Evolutionary conservation across 495 filamentous ascomycete genomes (phyloP).

Genomic region (Penicillium flavigenum): DNA sequence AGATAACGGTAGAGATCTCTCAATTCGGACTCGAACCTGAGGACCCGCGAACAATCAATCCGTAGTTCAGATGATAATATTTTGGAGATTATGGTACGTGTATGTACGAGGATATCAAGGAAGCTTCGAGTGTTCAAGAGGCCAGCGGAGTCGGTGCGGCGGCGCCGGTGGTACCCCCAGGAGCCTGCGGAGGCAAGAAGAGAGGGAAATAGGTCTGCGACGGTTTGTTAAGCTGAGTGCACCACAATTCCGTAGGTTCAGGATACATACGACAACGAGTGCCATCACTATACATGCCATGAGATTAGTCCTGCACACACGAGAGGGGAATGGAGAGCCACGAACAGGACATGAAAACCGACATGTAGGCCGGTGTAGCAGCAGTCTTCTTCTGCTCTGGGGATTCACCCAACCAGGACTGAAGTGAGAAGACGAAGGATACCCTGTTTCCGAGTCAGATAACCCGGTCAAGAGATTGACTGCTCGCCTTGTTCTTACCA

Average conservation of each 20-base stretch:
- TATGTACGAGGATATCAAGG: constrained; percentile 14
- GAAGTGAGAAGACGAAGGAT: constrained; percentile 77
- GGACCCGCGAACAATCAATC: not conserved
- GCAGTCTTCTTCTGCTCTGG: constrained; percentile 66
- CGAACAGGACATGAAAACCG: constrained; percentile 82
- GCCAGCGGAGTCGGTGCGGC: constrained; percentile 46
- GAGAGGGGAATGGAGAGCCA: constrained; percentile 14
- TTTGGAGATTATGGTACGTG: constrained; percentile 8
- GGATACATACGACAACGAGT: constrained; percentile 60
- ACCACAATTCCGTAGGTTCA: not conserved
- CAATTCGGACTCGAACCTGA: not conserved
- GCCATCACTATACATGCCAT: constrained; percentile 62
- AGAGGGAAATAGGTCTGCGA: constrained; percentile 75
- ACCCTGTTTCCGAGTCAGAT: constrained; percentile 54
- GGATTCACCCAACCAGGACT: constrained; percentile 83
- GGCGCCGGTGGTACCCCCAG: constrained; percentile 37
- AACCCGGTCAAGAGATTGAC: not conserved
- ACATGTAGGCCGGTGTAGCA: constrained; percentile 77
- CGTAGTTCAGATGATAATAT: not conserved
- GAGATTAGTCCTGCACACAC: constrained; percentile 13
- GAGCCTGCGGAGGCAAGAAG: constrained; percentile 65
- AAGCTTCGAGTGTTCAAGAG: constrained; percentile 26
- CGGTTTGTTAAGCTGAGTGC: constrained; percentile 16
- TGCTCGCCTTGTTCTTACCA: constrained; percentile 56
- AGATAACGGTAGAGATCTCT: not conserved